Evolutionary conservation across 139 green algal genomes (phyloP), one percentile per base, ranked within the genome.

Genomic region (Auxenochlorella pyrenoidosa): DNA sequence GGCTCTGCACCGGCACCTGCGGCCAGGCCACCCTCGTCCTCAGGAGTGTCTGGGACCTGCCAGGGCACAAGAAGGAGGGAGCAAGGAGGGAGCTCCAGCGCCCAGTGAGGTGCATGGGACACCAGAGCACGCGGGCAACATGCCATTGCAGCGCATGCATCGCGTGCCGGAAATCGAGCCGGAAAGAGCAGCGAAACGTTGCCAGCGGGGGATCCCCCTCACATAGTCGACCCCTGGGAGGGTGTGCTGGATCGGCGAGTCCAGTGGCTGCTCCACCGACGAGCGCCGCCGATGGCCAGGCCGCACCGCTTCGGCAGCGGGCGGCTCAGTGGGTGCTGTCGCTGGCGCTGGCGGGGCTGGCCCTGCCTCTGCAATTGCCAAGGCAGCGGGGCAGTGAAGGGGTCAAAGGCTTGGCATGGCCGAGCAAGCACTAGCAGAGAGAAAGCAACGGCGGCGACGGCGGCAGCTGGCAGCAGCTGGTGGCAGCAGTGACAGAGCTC

Each of bases 11-110:
- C 54, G 12, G 80, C 80, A n/a, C 30, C 77, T 26, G 34, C 82
- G 6, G 16, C 63, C 34, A 63, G 68, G 28, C 44, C 66, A 0
- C 19, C 22, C 30, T 86, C 68, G 28, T 87, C 83, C 38, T 87
- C 83, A 4, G 83, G 83, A 5, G 83, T 87, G 54, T 87, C 83
- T 40, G 83, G 83, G 1, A 87, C 83, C 80, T 85, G 80, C 60
- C 12, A 60, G 0, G 41, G 3, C 32, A 60, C n/a, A n/a, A n/a
- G 41, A 43, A 15, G 28, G 30, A 76, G 21, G 21, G n/a, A n/a
- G n/a, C n/a, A n/a, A n/a, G n/a, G n/a, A n/a, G n/a, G n/a, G n/a
- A n/a, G n/a, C n/a, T n/a, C n/a, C n/a, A n/a, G n/a, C n/a, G n/a
- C n/a, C n/a, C n/a, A n/a, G n/a, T n/a, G n/a, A n/a, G n/a, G n/a